Percentiles rank a stretch among this genome's conserved stretches.
These are phyloP conservation scores for Sclerotinia nivalis DNA, from an alignment of 2,329 filamentous ascomycete genomes.

Conservation along the genomic window DNA sequence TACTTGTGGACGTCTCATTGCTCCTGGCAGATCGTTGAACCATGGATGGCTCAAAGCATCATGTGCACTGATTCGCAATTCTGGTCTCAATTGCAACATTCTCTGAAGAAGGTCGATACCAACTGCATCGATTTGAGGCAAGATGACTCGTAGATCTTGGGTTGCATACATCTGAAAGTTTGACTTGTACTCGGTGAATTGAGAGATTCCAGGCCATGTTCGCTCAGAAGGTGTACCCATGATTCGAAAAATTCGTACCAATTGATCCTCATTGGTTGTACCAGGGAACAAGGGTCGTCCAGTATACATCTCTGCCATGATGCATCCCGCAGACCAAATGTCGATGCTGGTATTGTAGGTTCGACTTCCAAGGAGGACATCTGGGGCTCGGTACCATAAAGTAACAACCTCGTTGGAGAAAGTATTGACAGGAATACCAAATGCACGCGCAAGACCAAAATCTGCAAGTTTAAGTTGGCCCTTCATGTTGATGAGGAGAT, in stretches of 20 bases:
- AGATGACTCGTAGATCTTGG: constrained; percentile 81
- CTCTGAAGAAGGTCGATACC: constrained; percentile 85
- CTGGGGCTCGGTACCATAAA: constrained; percentile 94
- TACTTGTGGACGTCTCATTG: constrained; percentile 33
- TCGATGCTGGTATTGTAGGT: constrained; percentile 99
- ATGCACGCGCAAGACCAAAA: constrained; percentile 90
- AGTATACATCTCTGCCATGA: constrained; percentile 99
- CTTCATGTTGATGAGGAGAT: constrained; percentile 90
- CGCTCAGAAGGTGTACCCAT: constrained; percentile 98
- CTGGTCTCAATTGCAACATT: constrained; percentile 91
- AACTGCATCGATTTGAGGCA: constrained; percentile 84
- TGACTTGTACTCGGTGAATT: constrained; percentile 96
- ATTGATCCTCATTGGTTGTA: constrained; percentile 97
- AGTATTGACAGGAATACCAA: constrained; percentile 96
- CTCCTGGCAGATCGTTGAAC: constrained; percentile 69
- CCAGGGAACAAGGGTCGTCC: constrained; percentile 93
- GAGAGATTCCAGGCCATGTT: constrained; percentile 91
- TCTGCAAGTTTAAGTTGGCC: constrained; percentile 90
- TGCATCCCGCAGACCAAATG: constrained; percentile 98
- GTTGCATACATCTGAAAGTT: constrained; percentile 94
- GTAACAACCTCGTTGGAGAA: constrained; percentile 98
- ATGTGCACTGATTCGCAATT: constrained; percentile 83
- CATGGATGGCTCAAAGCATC: constrained; percentile 88
- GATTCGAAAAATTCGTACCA: constrained; percentile 94
- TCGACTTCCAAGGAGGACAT: constrained; percentile 87